Base-by-base conservation (phyloP, 345 rosid genomes). In the Salix suchowensis region DNA sequence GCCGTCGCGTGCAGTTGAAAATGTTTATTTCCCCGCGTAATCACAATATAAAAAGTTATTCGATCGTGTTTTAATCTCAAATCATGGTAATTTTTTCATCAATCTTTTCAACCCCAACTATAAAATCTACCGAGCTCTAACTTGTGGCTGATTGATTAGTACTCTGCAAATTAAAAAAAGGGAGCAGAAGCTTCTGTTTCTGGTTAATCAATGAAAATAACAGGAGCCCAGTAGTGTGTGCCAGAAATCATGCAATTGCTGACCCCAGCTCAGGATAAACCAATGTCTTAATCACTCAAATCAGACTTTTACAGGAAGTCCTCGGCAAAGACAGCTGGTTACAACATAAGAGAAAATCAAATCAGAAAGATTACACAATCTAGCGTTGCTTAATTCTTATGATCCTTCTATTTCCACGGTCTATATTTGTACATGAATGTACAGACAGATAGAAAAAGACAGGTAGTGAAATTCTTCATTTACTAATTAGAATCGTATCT, bases 251-350 rank as follows among this genome's bases (percentile, higher is more conserved):
- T 60, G 82, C 77, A 76, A 68, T 37, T 78, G 81, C 58, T 83
- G 88, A 84, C 76, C 89, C 86, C 80, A 72, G 75, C 74, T 78
- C 42, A 67, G 79, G 26, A 75, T 69, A 82, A 73, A 67, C 55
- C 81, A 71, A 77, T 67, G 86, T 82, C 89, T 67, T 88, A 86
- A 87, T 90, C 94, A 85, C 84, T 84, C 39, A 67, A 72, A 81
- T 82, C 81, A 79, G 88, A 86, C 87, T 83, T 85, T 79, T 72
- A 15, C 16, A 66, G 48, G 69, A 52, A 30, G 26, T 11, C 65
- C 61, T 78, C 87, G 85, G 69, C 92, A 86, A 21, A 83, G 76
- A 83, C 97, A 94, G 96, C 98, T 92, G 96, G 91, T 89, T 86
- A 79, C 87, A 92, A 86, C 94, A 85, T 79, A 66, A 76, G 58